Percentiles rank a stretch among this genome's conserved stretches.
These are phyloP conservation scores for Wickerhamiella alocasiicola DNA, from an alignment of 805 yeast species.

Conservation along the genomic window DNA sequence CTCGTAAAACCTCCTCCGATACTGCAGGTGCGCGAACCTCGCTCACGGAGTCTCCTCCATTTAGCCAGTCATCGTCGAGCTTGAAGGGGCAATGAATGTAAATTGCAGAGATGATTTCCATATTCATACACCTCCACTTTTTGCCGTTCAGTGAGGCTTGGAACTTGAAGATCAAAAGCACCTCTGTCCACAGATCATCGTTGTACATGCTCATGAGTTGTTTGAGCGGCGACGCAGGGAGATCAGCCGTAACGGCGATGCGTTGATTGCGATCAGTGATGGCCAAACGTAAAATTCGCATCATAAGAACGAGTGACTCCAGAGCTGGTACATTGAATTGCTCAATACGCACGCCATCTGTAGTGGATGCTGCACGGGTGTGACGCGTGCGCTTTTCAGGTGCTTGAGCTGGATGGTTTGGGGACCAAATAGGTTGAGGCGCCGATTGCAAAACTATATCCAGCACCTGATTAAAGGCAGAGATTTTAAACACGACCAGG, in stretches of 20 bases:
- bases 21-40: slow-evolving; percentile 68
- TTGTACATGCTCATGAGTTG: slow-evolving; percentile 50
- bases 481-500: slow-evolving; percentile 28
- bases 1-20: slow-evolving; percentile 74
- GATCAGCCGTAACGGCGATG: slow-evolving; percentile 44
- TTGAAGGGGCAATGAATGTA: slow-evolving; percentile 62
- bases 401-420: not conserved
- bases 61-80: slow-evolving; percentile 77
- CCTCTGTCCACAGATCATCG: slow-evolving; percentile 49
- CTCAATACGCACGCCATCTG: slow-evolving; percentile 13
- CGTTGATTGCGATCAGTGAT: slow-evolving; percentile 64
- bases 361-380: slow-evolving; percentile 2
- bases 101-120: slow-evolving; percentile 85
- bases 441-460: slow-evolving; percentile 12
- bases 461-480: slow-evolving; percentile 21
- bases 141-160: slow-evolving; percentile 84
- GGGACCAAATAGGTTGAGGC: not conserved
- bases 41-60: slow-evolving; percentile 64
- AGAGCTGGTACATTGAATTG: slow-evolving; percentile 19
- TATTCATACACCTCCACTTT: slow-evolving; percentile 84
- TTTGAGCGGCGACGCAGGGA: slow-evolving; percentile 49
- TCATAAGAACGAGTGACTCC: slow-evolving; percentile 33
- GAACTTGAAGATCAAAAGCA: slow-evolving; percentile 60
- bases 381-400: slow-evolving; percentile 4
- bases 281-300: slow-evolving; percentile 45